Conservation (phyloP, 352 stramenopile species). For the Phytophthora pistaciae region DNA sequence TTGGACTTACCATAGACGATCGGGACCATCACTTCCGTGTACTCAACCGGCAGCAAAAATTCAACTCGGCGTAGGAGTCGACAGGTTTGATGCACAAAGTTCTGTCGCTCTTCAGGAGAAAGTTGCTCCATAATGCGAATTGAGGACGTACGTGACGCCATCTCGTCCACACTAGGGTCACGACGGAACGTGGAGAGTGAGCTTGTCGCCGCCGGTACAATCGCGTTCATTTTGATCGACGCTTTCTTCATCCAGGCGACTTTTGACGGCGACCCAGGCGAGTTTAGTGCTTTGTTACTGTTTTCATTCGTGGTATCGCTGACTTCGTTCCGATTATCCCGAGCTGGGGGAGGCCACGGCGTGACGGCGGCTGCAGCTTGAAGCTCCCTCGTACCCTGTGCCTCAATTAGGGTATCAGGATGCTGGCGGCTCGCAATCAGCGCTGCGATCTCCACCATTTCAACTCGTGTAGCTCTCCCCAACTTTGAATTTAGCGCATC, state of each 20-base stretch:
- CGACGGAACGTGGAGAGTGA: conserved; percentile 1
- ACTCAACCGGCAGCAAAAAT: conserved; percentile 48
- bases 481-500: conserved; percentile 21
- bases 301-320: background rate
- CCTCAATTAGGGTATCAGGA: conserved; percentile 5
- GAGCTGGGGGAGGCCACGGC: background rate
- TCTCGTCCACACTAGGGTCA: background rate
- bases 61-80: conserved; percentile 41
- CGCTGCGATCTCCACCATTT: conserved; percentile 19
- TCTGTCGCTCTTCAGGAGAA: conserved; percentile 16
- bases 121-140: conserved; percentile 7
- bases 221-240: conserved; percentile 7
- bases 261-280: conserved; percentile 12
- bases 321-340: background rate
- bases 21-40: conserved; percentile 42
- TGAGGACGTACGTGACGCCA: background rate
- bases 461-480: conserved; percentile 8
- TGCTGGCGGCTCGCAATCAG: conserved; percentile 19
- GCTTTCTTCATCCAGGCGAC: conserved; percentile 7
- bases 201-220: conserved; percentile 1
- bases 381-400: background rate
- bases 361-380: conserved; percentile 1
- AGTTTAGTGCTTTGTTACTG: background rate
- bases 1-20: conserved; percentile 37
- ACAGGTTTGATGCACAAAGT: conserved; percentile 38